These are phyloP conservation scores for Penicillium manginii DNA, from an alignment of 495 filamentous ascomycete genomes.

Conservation along the genomic window DNA sequence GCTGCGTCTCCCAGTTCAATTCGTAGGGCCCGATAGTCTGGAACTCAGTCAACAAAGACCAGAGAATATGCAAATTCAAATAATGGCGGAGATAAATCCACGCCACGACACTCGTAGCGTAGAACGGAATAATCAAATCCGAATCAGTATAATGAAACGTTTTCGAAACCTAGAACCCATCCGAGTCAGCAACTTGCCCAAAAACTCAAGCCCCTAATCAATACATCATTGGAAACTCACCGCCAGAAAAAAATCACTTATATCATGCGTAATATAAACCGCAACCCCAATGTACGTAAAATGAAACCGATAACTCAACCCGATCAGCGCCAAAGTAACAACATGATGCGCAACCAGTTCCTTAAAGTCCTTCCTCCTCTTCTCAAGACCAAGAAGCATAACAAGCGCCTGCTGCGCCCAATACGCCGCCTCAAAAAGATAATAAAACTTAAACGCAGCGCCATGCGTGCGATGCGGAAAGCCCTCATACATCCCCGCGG, in stretches of 20 bases:
- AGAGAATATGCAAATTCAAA: conserved; percentile 79
- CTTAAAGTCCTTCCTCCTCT: conserved; percentile 85
- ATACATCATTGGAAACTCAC: too few species aligned
- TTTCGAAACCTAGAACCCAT: conserved; percentile 81
- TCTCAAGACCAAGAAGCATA: conserved; percentile 78
- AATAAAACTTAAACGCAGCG: conserved; percentile 84
- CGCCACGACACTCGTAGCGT: conserved; percentile 69
- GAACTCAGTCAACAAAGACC: conserved; percentile 77
- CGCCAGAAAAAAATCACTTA: conserved; percentile 90
- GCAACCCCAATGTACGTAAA: conserved; percentile 91
- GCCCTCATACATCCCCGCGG: conserved; percentile 75
- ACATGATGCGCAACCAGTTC: conserved; percentile 89
- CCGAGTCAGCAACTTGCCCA: not conserved
- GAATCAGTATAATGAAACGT: conserved; percentile 83
- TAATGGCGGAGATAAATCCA: conserved; percentile 93
- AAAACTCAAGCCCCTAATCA: too few species aligned
- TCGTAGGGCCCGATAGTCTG: conserved; percentile 78
- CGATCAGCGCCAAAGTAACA: conserved; percentile 78
- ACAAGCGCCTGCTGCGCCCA: conserved; percentile 92
- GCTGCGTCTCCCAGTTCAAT: conserved; percentile 73
- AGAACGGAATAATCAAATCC: conserved; percentile 71
- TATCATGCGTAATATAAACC: conserved; percentile 90
- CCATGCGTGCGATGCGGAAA: conserved; percentile 83
- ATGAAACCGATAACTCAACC: conserved; percentile 85
- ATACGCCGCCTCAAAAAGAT: conserved; percentile 86